phyloP scores from a whole-genome alignment of 345 rosid species.

The Bretschneidera sinensis region DNA sequence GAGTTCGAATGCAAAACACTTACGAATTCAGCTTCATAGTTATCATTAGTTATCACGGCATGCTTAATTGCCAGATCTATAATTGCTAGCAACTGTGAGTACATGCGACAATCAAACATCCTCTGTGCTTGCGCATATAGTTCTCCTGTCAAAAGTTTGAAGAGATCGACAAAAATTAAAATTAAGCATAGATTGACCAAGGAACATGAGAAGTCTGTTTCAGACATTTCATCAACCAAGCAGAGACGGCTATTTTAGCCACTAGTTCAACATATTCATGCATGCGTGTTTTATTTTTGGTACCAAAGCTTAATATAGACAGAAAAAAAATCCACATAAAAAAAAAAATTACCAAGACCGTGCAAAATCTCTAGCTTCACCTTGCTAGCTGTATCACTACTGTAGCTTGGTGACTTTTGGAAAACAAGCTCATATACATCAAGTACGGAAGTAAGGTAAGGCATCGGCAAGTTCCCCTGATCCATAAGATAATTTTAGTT shows the following conservation, averaged over 20 bases:
- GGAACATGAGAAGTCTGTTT: not conserved
- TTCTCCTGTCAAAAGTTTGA: constrained; percentile 64
- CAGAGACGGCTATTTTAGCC: not conserved
- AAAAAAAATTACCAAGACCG: constrained; percentile 73
- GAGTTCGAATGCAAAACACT: constrained; percentile 20
- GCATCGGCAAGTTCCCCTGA: constrained; percentile 47
- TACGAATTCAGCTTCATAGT: constrained; percentile 74
- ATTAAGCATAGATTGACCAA: constrained; percentile 8
- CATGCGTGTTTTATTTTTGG: not conserved
- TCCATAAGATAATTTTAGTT: not conserved
- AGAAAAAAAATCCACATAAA: constrained; percentile 6
- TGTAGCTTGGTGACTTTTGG: constrained; percentile 61
- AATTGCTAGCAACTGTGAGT: constrained; percentile 66
- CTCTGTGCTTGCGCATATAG: constrained; percentile 69
- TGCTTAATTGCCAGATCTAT: constrained; percentile 64
- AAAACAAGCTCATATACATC: constrained; percentile 78
- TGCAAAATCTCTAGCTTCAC: constrained; percentile 90
- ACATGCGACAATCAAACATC: constrained; percentile 84
- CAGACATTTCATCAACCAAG: not conserved
- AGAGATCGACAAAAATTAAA: constrained; percentile 17
- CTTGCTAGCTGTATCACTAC: constrained; percentile 53
- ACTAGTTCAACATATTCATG: constrained; percentile 9
- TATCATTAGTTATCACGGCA: constrained; percentile 44
- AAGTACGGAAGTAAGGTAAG: constrained; percentile 75
- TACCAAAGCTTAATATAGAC: not conserved